Base-by-base conservation (phyloP, 2,329 filamentous ascomycete genomes). In the Intubia oerlemansii region DNA sequence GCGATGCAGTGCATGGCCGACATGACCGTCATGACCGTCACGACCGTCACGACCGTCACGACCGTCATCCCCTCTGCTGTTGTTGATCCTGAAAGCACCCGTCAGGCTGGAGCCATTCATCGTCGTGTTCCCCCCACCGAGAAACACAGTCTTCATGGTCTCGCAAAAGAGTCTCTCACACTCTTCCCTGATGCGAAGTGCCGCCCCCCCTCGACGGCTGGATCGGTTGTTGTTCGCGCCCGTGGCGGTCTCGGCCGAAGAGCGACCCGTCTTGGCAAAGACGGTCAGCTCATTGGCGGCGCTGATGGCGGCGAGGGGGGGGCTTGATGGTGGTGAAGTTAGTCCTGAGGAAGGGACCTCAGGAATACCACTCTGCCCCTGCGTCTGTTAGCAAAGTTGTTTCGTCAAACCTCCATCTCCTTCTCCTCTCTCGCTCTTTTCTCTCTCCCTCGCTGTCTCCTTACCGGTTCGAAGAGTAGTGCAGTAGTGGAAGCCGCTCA, bases 151-250 rank as follows among this genome's bases (percentile, higher is more conserved):
- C 59, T 69, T 77, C 72, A 92, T 79, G 66, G 73, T 75, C 75
- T 85, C 81, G 61, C 84, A 92, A 70, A 92, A 91, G 75, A 92
- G 85, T 66, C 84, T 93, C 82, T 92, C 84, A 92, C 84, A 91
- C 80, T 92, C 82, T 82, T 77, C 82, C 79, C 77, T 82, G 66
- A 92, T 91, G 62, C 74, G 73, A 58, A 79, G 71, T 77, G 80
- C 72, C 74, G 82, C 82, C 81, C 82, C 82, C 78, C 77, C 77
- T 75, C 64, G 65, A 49, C 66, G 60, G 50, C 55, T 39, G 35
- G 41, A 38, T 52, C 19, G 19, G n/a, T n/a, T n/a, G n/a, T n/a
- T n/a, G n/a, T n/a, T n/a, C n/a, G n/a, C n/a, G n/a, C n/a, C n/a
- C n/a, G n/a, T n/a, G n/a, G n/a, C n/a, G n/a, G n/a, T n/a, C n/a